Evolutionary conservation across 2,329 filamentous ascomycete genomes (phyloP).

Genomic region (Pyrenophora teres): DNA sequence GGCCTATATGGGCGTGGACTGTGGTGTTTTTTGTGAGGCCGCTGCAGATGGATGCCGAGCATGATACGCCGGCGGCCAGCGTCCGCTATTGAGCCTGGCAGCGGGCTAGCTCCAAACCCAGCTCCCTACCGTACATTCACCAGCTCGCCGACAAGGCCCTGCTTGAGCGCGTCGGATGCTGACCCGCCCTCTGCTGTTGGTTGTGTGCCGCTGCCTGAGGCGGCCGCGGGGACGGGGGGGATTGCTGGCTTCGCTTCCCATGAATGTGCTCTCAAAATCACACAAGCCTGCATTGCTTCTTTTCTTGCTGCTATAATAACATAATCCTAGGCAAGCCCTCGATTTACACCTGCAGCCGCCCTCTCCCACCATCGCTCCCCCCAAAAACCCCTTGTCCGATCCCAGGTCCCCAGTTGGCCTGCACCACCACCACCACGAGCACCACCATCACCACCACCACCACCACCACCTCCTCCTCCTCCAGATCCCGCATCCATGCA

Average conservation of each 20-base stretch:
- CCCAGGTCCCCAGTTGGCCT: not conserved
- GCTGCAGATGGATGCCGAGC: slow-evolving; percentile 2
- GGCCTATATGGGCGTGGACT: not conserved
- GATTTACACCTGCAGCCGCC: not conserved
- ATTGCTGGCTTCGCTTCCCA: not conserved
- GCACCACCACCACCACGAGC: not conserved
- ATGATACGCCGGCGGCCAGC: not conserved
- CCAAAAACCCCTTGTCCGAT: not conserved
- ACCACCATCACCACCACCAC: no score
- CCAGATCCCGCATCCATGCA: not conserved
- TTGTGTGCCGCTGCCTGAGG: not conserved
- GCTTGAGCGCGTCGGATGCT: not conserved
- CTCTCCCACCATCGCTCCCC: not conserved
- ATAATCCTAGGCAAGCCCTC: slow-evolving; percentile 5
- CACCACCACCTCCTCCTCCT: no score
- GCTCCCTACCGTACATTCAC: not conserved
- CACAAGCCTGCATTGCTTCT: slow-evolving; percentile 11
- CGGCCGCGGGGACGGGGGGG: not conserved
- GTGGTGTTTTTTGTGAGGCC: slow-evolving; percentile 1
- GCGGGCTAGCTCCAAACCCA: slow-evolving; percentile 9
- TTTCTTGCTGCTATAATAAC: slow-evolving; percentile 6
- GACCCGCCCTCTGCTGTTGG: slow-evolving; percentile 1
- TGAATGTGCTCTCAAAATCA: not conserved
- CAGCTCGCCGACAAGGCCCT: slow-evolving; percentile 9
- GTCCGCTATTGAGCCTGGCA: slow-evolving; percentile 14